Percentiles rank a stretch among this genome's conserved stretches.
Conservation (phyloP, 495 filamentous ascomycete species). For the Neurospora sp. region DNA sequence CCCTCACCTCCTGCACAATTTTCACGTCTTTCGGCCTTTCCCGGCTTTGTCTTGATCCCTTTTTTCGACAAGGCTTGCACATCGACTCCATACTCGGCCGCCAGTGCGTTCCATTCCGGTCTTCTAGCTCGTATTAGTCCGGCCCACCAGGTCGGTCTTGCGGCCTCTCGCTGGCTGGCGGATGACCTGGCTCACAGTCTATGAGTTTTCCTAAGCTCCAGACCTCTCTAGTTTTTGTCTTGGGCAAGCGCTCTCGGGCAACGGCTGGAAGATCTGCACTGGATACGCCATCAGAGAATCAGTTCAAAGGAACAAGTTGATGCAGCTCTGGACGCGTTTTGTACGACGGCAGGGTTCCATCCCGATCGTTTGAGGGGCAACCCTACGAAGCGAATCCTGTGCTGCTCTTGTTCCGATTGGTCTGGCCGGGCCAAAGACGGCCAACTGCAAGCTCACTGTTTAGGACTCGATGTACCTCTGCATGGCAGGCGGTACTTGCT, state of each 20-base stretch:
- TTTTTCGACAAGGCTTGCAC: background rate
- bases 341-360: conserved; percentile 6
- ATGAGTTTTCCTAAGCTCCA: background rate
- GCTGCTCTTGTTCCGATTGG: conserved; percentile 16
- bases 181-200: background rate
- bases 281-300: background rate
- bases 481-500: conserved; percentile 18
- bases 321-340: background rate
- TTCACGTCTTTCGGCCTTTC: background rate
- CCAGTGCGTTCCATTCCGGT: background rate
- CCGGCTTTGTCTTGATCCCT: background rate
- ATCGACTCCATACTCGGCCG: background rate
- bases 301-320: background rate
- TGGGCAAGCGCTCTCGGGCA: background rate
- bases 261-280: background rate
- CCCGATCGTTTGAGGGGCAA: conserved; percentile 10
- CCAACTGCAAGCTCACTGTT: conserved; percentile 7
- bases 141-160: background rate
- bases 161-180: background rate
- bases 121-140: background rate
- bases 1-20: background rate
- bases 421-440: conserved; percentile 5
- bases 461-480: conserved; percentile 20
- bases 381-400: conserved; percentile 3
- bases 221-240: background rate